Evolutionary conservation across 306 rosid species (phyloP).

Genomic region (Bauhinia variegata): DNA sequence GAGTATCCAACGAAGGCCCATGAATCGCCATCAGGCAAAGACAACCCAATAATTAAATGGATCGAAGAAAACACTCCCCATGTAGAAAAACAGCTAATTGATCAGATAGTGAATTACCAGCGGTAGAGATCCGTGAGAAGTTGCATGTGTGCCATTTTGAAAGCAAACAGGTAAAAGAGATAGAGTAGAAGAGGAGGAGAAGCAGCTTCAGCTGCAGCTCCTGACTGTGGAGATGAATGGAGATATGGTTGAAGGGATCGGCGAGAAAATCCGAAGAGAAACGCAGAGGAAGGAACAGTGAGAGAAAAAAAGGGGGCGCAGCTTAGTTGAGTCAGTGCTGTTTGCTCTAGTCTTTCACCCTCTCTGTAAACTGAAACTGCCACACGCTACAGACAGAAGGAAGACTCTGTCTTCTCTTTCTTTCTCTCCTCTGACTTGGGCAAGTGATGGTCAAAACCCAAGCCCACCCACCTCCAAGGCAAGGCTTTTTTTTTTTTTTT

Average conservation of each 20-base stretch:
- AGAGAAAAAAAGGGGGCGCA: neutral
- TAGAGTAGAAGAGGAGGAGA: neutral
- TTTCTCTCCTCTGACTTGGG: neutral
- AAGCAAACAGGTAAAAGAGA: conserved; percentile 1
- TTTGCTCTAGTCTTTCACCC: neutral
- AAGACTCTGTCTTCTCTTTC: conserved; percentile 5
- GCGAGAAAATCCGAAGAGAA: neutral
- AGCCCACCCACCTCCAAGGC: conserved; percentile 5
- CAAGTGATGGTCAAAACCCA: conserved; percentile 39
- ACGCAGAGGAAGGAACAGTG: neutral
- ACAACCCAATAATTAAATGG: conserved; percentile 20
- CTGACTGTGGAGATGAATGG: conserved; percentile 3
- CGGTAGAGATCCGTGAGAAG: conserved; percentile 47
- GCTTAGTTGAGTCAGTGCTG: conserved; percentile 10
- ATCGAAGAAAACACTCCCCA: conserved; percentile 17
- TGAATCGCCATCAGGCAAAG: neutral
- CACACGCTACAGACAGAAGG: conserved; percentile 16
- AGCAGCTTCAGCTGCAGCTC: neutral
- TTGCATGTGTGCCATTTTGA: conserved; percentile 17
- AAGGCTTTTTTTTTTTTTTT: no score
- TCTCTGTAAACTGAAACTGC: neutral
- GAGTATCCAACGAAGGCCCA: neutral
- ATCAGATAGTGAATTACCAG: conserved; percentile 44
- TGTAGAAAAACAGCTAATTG: neutral
- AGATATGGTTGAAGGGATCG: conserved; percentile 21